A percentile compares a stretch with the other conserved stretches of the same genome.
Evolutionary conservation across 2,329 filamentous ascomycete genomes (phyloP).

Genomic region (Diaporthe longicolla): DNA sequence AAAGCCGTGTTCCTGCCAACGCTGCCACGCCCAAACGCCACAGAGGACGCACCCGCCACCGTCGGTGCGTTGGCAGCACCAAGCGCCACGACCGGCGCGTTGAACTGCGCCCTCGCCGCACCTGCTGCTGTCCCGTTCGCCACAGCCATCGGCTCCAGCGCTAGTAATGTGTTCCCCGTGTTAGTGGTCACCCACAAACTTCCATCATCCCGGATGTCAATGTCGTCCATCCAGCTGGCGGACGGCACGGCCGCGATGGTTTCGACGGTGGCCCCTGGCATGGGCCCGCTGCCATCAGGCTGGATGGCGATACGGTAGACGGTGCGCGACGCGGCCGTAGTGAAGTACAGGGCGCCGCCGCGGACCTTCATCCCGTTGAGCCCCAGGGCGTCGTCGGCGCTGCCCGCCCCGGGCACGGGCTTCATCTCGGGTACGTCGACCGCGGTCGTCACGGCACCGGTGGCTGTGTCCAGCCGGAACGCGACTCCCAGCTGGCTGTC

Average conservation of each 20-base stretch:
- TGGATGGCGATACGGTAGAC: conserved; percentile 32
- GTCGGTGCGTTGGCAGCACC: neutral
- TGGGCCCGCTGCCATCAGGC: conserved; percentile 21
- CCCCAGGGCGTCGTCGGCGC: conserved; percentile 42
- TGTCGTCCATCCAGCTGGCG: conserved; percentile 35
- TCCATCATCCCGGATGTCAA: conserved; percentile 30
- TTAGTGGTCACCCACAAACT: conserved; percentile 36
- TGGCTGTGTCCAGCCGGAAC: conserved; percentile 47
- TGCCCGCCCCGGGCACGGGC: conserved; percentile 37
- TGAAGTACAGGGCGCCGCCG: conserved; percentile 48
- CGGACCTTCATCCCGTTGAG: conserved; percentile 49
- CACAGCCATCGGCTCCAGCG: conserved; percentile 8
- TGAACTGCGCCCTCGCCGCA: conserved; percentile 25
- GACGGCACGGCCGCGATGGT: conserved; percentile 13
- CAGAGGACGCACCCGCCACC: conserved; percentile 8
- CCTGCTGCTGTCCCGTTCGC: conserved; percentile 16
- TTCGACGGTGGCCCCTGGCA: conserved; percentile 20
- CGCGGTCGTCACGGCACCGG: conserved; percentile 42
- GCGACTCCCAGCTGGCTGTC: conserved; percentile 48
- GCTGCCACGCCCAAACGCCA: conserved; percentile 16
- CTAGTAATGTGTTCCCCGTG: conserved; percentile 29
- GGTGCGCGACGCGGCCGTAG: conserved; percentile 44
- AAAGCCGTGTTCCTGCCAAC: conserved; percentile 25
- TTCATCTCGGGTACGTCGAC: conserved; percentile 48
- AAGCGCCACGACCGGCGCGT: conserved; percentile 12